A percentile compares a stretch with the other conserved stretches of the same genome.
These are phyloP conservation scores for Pochonia chlamydosporia DNA, from an alignment of 2,329 filamentous ascomycete species.

Conservation along the genomic window DNA sequence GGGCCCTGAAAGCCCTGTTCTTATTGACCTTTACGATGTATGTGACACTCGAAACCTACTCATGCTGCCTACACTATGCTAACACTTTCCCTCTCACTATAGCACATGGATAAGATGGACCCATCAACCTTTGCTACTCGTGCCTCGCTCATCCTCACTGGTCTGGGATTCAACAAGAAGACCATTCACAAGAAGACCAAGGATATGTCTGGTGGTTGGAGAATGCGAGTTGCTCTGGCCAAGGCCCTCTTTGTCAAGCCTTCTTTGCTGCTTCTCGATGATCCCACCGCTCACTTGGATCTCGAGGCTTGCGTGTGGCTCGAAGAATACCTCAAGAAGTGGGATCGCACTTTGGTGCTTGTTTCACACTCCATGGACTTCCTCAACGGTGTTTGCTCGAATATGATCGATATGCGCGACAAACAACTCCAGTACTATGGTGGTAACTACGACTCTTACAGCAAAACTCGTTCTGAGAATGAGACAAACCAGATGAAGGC, in stretches of 20 bases:
- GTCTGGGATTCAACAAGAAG: constrained; percentile 97
- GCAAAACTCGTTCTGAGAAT: constrained; percentile 89
- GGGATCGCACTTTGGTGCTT: constrained; percentile 93
- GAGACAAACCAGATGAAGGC: constrained; percentile 99
- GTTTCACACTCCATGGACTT: constrained; percentile 99
- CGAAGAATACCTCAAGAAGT: constrained; percentile 99
- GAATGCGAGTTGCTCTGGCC: constrained; percentile 96
- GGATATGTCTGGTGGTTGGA: constrained; percentile 99
- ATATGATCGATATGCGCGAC: constrained; percentile 96
- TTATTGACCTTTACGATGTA: constrained; percentile 96
- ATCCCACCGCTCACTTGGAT: constrained; percentile 98
- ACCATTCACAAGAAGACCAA: constrained; percentile 99
- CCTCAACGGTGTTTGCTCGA: constrained; percentile 96
- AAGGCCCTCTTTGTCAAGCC: constrained; percentile 99
- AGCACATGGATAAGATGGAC: constrained; percentile 99
- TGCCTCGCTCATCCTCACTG: constrained; percentile 92
- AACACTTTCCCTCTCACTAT: constrained; percentile 13
- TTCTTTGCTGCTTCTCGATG: constrained; percentile 89
- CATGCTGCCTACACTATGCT: constrained; percentile 7
- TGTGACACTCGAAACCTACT: constrained; percentile 23
- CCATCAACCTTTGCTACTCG: constrained; percentile 94
- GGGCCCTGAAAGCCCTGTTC: constrained; percentile 81
- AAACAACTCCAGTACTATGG: constrained; percentile 93
- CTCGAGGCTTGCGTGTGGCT: constrained; percentile 99
- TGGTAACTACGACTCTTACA: constrained; percentile 98